Conservation (phyloP, 2,329 filamentous ascomycete species). For the Periconia sp. region DNA sequence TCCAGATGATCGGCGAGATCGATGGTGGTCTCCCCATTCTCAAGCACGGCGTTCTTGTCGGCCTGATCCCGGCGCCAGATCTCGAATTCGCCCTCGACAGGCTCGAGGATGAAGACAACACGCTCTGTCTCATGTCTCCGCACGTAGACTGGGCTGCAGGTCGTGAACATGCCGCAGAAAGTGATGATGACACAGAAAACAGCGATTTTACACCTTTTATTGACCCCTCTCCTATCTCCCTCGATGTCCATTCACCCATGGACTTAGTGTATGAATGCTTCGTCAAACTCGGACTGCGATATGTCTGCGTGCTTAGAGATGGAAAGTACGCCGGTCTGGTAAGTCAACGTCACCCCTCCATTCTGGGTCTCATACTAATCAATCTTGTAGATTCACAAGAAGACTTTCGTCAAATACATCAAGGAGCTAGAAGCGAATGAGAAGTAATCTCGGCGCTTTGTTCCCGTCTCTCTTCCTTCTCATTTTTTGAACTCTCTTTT, state of each 20-base stretch:
- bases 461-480: neutral
- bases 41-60: slow-evolving; percentile 78
- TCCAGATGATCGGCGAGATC: slow-evolving; percentile 86
- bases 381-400: slow-evolving; percentile 79
- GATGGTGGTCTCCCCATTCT: slow-evolving; percentile 92
- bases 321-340: slow-evolving; percentile 90
- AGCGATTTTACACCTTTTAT: slow-evolving; percentile 91
- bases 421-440: slow-evolving; percentile 73
- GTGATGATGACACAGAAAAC: slow-evolving; percentile 56
- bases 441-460: slow-evolving; percentile 22
- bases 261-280: slow-evolving; percentile 97
- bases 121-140: slow-evolving; percentile 81
- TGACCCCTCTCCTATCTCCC: slow-evolving; percentile 84
- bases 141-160: slow-evolving; percentile 56
- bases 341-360: slow-evolving; percentile 41
- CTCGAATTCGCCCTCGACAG: slow-evolving; percentile 91
- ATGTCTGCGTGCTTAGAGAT: slow-evolving; percentile 86
- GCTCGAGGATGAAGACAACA: slow-evolving; percentile 74
- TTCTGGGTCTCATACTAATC: neutral
- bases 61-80: slow-evolving; percentile 91
- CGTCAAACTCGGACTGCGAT: slow-evolving; percentile 88
- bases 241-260: slow-evolving; percentile 90
- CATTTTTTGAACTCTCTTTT: neutral
- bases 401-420: slow-evolving; percentile 93
- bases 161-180: slow-evolving; percentile 61